phyloP scores from a whole-genome alignment of 139 green algal species.

The Edaphochlamys debaryana region DNA sequence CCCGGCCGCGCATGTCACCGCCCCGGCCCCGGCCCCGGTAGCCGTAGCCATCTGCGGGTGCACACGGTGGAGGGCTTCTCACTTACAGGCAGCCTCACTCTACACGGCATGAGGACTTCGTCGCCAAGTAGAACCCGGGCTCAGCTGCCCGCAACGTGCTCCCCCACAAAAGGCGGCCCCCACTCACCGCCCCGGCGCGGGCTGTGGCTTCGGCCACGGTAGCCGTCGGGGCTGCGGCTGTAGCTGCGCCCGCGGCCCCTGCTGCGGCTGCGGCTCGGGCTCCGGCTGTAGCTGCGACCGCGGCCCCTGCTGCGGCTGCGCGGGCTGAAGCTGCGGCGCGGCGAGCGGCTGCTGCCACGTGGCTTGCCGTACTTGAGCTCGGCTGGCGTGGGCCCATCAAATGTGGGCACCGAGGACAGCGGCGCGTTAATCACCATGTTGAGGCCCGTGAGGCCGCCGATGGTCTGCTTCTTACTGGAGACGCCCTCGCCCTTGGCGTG shows the following conservation, averaged over 20 bases:
- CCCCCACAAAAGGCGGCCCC: too few species aligned
- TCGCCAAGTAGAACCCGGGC: too few species aligned
- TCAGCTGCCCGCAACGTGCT: too few species aligned
- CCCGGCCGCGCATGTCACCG: constrained; percentile 12
- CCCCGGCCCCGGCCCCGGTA: constrained; percentile 29
- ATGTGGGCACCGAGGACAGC: neutral
- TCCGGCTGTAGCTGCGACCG: constrained; percentile 21
- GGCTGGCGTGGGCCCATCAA: constrained; percentile 30
- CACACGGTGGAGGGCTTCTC: too few species aligned
- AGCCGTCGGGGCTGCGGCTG: constrained; percentile 22
- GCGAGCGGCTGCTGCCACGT: constrained; percentile 22
- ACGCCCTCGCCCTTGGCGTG: constrained; percentile 5
- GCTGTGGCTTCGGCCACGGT: constrained; percentile 31
- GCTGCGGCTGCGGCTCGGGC: neutral
- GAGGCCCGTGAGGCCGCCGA: constrained; percentile 16
- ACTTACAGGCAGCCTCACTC: neutral
- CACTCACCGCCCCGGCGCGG: neutral
- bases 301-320: constrained; percentile 5
- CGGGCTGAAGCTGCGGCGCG: neutral
- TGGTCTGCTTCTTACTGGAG: neutral
- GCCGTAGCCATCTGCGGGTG: constrained; percentile 19
- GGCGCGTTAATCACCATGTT: constrained; percentile 15
- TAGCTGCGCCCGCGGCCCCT: neutral
- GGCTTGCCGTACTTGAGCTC: constrained; percentile 34
- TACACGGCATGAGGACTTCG: too few species aligned